Evolutionary conservation across 371 early-diverging fungal genomes (phyloP), one percentile per base, ranked within the genome.

Genomic region (Smittium culicis): DNA sequence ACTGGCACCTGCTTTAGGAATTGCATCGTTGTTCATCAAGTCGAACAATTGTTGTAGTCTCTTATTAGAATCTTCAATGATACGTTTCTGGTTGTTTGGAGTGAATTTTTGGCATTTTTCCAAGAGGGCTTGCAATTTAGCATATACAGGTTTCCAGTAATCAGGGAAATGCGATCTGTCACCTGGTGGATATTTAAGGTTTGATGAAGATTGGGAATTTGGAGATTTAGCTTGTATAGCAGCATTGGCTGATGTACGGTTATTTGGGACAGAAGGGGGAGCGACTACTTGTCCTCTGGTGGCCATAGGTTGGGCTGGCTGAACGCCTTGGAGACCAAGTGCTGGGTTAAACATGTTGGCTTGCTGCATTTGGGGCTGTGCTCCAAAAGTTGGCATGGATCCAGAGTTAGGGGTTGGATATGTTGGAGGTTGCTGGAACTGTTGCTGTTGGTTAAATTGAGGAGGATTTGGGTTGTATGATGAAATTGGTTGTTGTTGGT

Each of bases 161-260:
- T 82, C 74, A n/a, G 89, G 85, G 54, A 92, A 86, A 70, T 89
- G 89, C 20, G 83, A 80, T 61, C 89, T 82, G 72, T 92, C 93
- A 2, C 90, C 89, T 8, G 70, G 59, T 0, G 77, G 77, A 59
- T 76, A 76, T 69, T 73, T 73, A 31, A 66, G 34, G 0, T 57
- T 14, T 28, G 65, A 45, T 0, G 67, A n/a, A 2, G 66, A 35
- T 20, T 66, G 60, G 0, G 27, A 24, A 54, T 54, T 34, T 29
- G 64, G 8, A 45, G 61, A 31, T 34, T 31, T n/a, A 24, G n/a
- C n/a, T 1, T 8, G 65, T 20, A 35, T 33, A 34, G 34, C 0
- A 56, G 70, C 27, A 33, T 54, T 2, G 32, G 32, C 2, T 25
- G 79, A 70, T 3, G 80, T 73, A 31, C 81, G 70, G 1, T 74